Evolutionary conservation across 1,284 basidiomycete genomes (phyloP), one percentile per base, ranked within the genome.

Genomic region (Schizophyllum amplum): DNA sequence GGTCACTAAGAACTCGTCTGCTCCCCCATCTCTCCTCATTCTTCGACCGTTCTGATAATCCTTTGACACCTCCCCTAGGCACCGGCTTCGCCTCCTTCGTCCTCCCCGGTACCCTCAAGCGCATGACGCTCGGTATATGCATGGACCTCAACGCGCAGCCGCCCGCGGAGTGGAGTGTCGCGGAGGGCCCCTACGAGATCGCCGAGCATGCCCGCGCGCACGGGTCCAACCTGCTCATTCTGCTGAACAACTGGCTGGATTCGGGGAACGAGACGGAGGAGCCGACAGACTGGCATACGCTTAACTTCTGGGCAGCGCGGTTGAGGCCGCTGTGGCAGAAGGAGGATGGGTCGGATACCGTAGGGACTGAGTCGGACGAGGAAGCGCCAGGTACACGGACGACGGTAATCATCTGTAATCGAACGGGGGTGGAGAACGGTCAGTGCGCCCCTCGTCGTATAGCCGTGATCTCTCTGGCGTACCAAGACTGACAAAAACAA

Each of bases 71-170:
- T 51, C 46, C 24, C 23, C 23, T 59, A 87, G 89, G 92, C 0
- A 76, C 77, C 0, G 90, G 87, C 0, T 97, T 97, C 65, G 70
- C 72, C 17, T 78, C 85, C 1, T 81, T 92, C 60, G 70, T 81
- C 24, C 75, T 97, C 0, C 79, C 92, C 0, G 77, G 78, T 0
- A 80, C 84, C 5, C 70, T 87, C 4, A 71, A 75, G 13, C 76
- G 70, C 1, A 62, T 84, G 53, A 77, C 73, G 15, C 64, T 94
- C 0, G 92, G 80, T 5, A 94, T 95, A 26, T 94, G 92, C 68
- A 94, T 92, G 82, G 92, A 94, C 65, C 76, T 95, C 56, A 95
- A 95, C 64, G 81, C 84, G 59, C 79, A 74, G 60, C 80, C 72
- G 65, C 84, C 73, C 1, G 47, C 67, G 20, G 56, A 65, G 1